A percentile compares a stretch with the other conserved stretches of the same genome.
phyloP scores from a whole-genome alignment of 2,329 filamentous ascomycete genomes.

The Aspergillus arachidicola region DNA sequence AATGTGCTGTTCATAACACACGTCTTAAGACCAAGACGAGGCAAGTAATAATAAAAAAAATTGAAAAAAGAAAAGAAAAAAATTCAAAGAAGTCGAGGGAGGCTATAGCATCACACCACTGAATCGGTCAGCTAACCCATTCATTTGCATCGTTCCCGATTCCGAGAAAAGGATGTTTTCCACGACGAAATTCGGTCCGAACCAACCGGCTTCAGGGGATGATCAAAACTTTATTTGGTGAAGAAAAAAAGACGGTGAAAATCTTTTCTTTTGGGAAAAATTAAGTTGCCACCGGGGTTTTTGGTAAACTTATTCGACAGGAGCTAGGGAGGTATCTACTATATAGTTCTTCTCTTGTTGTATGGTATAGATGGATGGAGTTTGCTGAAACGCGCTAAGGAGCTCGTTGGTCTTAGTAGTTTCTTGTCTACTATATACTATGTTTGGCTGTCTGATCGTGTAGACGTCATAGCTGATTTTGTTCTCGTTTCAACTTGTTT shows the following conservation, averaged over 20 bases:
- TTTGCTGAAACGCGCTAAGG: neutral
- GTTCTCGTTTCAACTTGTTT: neutral
- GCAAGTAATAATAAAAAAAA: neutral
- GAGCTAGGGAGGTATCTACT: neutral
- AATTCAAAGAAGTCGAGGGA: neutral
- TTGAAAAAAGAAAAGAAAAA: conserved; percentile 1
- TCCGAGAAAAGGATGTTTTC: neutral
- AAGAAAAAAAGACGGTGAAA: neutral
- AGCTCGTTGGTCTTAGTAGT: neutral
- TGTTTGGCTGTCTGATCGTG: neutral
- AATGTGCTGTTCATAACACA: conserved; percentile 4
- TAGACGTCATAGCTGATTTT: neutral
- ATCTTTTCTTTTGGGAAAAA: conserved; percentile 1
- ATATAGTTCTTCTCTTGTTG: neutral
- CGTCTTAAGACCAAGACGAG: neutral
- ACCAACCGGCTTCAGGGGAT: conserved; percentile 5
- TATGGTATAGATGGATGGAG: neutral
- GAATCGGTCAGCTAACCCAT: conserved; percentile 4
- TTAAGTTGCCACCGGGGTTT: neutral
- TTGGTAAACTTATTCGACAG: neutral
- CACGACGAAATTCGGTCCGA: conserved; percentile 9
- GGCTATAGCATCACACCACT: conserved; percentile 9
- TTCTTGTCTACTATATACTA: neutral
- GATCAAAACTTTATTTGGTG: conserved; percentile 1
- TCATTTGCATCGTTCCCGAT: neutral